Evolutionary conservation across 2,329 filamentous ascomycete genomes (phyloP).

Genomic region (Neospermospora avenae): DNA sequence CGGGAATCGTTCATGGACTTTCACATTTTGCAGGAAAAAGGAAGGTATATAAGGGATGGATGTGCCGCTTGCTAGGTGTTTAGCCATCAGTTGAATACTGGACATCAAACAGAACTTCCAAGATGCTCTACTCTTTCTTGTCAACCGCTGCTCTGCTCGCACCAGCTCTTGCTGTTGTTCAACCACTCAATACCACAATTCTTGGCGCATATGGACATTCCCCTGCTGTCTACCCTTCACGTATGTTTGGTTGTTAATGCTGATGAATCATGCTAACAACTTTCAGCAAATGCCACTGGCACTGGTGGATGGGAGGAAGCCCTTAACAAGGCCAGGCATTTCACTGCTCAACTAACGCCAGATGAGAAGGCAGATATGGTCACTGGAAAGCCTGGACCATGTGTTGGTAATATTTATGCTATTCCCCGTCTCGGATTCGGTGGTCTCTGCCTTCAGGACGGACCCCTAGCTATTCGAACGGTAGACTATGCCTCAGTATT

Average conservation of each 20-base stretch:
- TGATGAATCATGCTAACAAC: conserved; percentile 12
- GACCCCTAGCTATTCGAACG: conserved; percentile 26
- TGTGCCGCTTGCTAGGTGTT: not conserved
- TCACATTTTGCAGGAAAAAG: not conserved
- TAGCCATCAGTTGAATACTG: not conserved
- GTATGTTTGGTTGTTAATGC: conserved; percentile 11
- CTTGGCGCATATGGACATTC: conserved; percentile 19
- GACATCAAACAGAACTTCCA: conserved; percentile 2
- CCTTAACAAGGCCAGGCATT: conserved; percentile 62
- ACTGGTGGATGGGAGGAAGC: conserved; percentile 56
- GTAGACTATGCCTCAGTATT: conserved; percentile 63
- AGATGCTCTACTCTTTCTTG: conserved; percentile 20
- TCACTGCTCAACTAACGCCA: conserved; percentile 71
- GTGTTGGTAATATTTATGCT: conserved; percentile 22
- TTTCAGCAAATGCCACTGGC: conserved; percentile 31
- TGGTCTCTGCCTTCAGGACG: conserved; percentile 27
- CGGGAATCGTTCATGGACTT: not conserved
- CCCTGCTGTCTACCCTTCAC: conserved; percentile 22
- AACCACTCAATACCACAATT: conserved; percentile 21
- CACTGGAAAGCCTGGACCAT: conserved; percentile 24
- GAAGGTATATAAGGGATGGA: not conserved
- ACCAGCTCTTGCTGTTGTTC: conserved; percentile 17
- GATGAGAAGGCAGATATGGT: conserved; percentile 62
- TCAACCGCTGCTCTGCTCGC: conserved; percentile 20
- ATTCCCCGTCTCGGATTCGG: conserved; percentile 22